These are phyloP conservation scores for Nidularia pulvinata DNA, from an alignment of 768 basidiomycete genomes.

Conservation along the genomic window DNA sequence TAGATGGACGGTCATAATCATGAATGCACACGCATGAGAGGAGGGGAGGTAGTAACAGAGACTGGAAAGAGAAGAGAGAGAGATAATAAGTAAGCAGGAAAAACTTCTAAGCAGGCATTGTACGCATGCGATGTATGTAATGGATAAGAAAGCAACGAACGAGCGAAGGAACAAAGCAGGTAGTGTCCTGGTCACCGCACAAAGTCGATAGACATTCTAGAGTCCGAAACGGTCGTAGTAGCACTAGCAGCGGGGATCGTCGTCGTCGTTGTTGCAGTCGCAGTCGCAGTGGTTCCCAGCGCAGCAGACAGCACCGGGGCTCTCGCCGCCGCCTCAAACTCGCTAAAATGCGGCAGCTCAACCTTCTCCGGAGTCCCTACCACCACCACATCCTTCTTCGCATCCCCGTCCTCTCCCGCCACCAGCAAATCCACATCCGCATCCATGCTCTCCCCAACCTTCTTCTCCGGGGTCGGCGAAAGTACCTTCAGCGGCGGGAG, in stretches of 20 bases:
- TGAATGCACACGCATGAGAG: too few relatives aligned
- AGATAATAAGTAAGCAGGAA: background rate
- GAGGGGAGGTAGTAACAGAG: too few relatives aligned
- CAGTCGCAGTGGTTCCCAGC: too few relatives aligned
- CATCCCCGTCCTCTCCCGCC: slow-evolving; percentile 9
- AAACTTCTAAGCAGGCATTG: background rate
- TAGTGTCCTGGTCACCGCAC: background rate
- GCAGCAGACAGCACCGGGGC: too few relatives aligned
- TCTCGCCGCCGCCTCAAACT: slow-evolving; percentile 58
- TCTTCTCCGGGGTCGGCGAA: slow-evolving; percentile 9
- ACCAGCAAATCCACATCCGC: too few relatives aligned
- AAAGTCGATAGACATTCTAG: slow-evolving; percentile 16
- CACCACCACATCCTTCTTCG: slow-evolving; percentile 12
- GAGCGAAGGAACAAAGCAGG: background rate
- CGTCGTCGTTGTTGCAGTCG: too few relatives aligned
- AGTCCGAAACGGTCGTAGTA: slow-evolving; percentile 7
- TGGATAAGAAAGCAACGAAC: too few relatives aligned
- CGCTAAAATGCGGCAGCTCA: slow-evolving; percentile 62
- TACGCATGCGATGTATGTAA: background rate
- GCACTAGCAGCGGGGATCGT: too few relatives aligned
- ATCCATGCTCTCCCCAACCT: slow-evolving; percentile 6
- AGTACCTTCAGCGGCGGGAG: slow-evolving; percentile 64
- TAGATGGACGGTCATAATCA: background rate
- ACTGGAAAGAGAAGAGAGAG: background rate
- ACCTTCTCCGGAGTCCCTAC: slow-evolving; percentile 28